A percentile compares a stretch with the other conserved stretches of the same genome.
Conservation (phyloP, 441 rosid genomes). For the Heliophila coronopifolia region DNA sequence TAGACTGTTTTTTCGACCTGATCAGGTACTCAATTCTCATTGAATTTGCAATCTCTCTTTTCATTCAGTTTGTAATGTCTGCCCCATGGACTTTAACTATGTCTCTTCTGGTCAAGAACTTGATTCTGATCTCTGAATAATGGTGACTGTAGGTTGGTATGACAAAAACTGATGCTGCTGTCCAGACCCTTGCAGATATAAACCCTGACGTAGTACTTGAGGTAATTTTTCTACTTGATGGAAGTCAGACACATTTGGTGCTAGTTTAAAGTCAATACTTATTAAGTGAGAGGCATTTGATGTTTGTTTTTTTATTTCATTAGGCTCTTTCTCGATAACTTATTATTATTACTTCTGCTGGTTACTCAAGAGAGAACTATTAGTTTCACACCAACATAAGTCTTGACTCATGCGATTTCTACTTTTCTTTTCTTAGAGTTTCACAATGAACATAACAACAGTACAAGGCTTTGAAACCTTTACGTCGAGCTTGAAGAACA, state of each 20-base stretch:
- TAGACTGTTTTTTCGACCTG: constrained; percentile 89
- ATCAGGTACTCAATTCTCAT: constrained; percentile 51
- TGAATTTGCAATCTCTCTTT: neutral
- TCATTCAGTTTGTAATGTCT: neutral
- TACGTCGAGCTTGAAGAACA: constrained; percentile 64
- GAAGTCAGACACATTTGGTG: neutral
- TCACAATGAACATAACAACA: constrained; percentile 81
- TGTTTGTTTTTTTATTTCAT: constrained; percentile 1
- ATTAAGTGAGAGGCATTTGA: neutral
- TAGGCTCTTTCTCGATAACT: neutral
- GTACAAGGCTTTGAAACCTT: constrained; percentile 91
- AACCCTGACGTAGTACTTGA: constrained; percentile 92
- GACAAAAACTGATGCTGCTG: constrained; percentile 99
- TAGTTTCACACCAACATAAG: neutral
- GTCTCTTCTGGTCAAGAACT: neutral
- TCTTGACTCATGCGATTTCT: neutral
- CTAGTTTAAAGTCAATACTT: neutral
- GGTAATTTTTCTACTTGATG: constrained; percentile 32
- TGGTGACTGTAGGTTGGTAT: constrained; percentile 64
- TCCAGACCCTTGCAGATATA: constrained; percentile 88
- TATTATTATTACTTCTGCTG: neutral
- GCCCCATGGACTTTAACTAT: neutral
- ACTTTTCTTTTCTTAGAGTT: constrained; percentile 48
- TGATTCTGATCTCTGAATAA: constrained; percentile 2
- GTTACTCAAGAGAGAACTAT: neutral